Percentiles rank a stretch among this genome's conserved stretches.
These are phyloP conservation scores for Hawksworthiomyces lignivorus DNA, from an alignment of 2,329 filamentous ascomycete species.

Conservation along the genomic window DNA sequence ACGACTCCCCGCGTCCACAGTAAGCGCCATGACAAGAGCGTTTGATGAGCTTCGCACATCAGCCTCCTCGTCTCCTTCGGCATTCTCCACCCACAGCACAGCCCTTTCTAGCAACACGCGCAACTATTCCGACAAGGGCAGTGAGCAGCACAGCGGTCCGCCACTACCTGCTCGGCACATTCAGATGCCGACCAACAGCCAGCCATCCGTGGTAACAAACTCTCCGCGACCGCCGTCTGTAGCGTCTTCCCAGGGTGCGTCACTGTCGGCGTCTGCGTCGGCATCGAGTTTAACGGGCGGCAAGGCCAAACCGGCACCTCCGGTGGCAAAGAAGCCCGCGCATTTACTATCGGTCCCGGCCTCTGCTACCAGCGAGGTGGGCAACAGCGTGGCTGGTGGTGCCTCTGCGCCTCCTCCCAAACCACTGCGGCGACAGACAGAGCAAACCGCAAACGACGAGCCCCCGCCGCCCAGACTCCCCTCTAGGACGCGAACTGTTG, in stretches of 20 bases:
- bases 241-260: slow-evolving; percentile 23
- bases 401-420: slow-evolving; percentile 3
- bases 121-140: neutral
- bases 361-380: too few relatives aligned
- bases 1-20: neutral
- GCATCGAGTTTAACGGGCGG: slow-evolving; percentile 4
- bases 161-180: neutral
- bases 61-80: neutral
- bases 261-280: neutral
- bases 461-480: slow-evolving; percentile 14
- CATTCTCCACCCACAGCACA: neutral
- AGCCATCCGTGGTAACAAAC: neutral
- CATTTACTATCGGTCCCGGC: slow-evolving; percentile 36
- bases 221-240: slow-evolving; percentile 17
- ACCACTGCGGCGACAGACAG: slow-evolving; percentile 7
- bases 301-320: slow-evolving; percentile 38
- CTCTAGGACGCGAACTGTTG: slow-evolving; percentile 19
- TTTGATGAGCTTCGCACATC: slow-evolving; percentile 11
- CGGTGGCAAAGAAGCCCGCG: slow-evolving; percentile 56
- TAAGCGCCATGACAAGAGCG: slow-evolving; percentile 11
- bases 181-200: neutral
- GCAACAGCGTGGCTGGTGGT: too few relatives aligned
- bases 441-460: neutral
- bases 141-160: neutral
- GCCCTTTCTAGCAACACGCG: neutral